These are phyloP conservation scores for Nothophytophthora sp. DNA, from an alignment of 352 stramenopile genomes.

Conservation along the genomic window DNA sequence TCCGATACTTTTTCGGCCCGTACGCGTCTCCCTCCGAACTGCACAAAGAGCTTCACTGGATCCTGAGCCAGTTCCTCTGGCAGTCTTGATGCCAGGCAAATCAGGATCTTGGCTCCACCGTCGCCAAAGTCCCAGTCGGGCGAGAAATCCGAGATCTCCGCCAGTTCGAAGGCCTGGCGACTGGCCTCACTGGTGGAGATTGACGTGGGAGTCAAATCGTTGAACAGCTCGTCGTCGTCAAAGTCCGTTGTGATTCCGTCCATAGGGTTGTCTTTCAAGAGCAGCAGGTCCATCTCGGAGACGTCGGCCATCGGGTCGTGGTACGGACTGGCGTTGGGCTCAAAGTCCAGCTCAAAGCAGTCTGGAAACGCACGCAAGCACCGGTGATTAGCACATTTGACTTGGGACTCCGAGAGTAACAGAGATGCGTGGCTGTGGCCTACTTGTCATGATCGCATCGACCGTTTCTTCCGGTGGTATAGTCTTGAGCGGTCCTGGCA, in stretches of 20 bases:
- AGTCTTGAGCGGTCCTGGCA: slow-evolving; percentile 8
- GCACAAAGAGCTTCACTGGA: slow-evolving; percentile 55
- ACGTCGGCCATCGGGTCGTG: slow-evolving; percentile 10
- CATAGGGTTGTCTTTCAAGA: slow-evolving; percentile 35
- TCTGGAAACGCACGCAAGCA: too few species aligned
- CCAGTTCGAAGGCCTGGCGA: slow-evolving; percentile 26
- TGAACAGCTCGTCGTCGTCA: slow-evolving; percentile 31
- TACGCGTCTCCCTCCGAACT: slow-evolving; percentile 60
- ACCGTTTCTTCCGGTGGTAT: slow-evolving; percentile 30
- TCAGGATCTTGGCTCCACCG: slow-evolving; percentile 82
- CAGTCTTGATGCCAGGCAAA: slow-evolving; percentile 65
- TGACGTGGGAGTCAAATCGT: slow-evolving; percentile 11
- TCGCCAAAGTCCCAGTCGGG: slow-evolving; percentile 81
- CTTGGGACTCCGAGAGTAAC: too few species aligned
- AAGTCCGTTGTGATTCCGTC: slow-evolving; percentile 26
- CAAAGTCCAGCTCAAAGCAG: slow-evolving; percentile 56
- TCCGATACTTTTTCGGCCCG: slow-evolving; percentile 67
- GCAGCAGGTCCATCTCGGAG: slow-evolving; percentile 22
- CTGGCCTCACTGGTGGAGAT: slow-evolving; percentile 4
- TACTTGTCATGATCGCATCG: slow-evolving; percentile 66
- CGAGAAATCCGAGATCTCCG: slow-evolving; percentile 81
- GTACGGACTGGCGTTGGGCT: slow-evolving; percentile 14
- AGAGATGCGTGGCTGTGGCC: background rate
- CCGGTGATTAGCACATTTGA: too few species aligned
- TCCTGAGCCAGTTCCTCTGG: slow-evolving; percentile 20